Evolutionary conservation across 2,329 filamentous ascomycete genomes (phyloP).

Genomic region (Colletotrichum simmondsii): DNA sequence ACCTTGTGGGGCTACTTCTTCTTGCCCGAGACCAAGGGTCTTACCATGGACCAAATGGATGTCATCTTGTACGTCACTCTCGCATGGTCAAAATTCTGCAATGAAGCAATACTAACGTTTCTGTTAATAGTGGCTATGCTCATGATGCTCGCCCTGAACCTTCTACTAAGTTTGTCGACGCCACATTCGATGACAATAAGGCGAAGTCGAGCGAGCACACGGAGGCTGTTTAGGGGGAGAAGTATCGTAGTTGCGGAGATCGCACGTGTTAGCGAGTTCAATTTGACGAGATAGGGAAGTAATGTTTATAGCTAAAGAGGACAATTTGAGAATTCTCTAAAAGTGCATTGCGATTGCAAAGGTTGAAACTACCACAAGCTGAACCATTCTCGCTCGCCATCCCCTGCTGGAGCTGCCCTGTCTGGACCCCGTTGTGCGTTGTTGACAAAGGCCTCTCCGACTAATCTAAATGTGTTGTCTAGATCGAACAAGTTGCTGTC

Average conservation of each 20-base stretch:
- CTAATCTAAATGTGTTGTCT: background rate
- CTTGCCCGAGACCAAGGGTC: constrained; percentile 65
- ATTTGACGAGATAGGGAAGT: background rate
- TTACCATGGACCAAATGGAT: constrained; percentile 64
- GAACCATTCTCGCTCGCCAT: background rate
- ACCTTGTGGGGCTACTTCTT: constrained; percentile 61
- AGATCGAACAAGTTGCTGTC: background rate
- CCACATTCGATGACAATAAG: constrained; percentile 16
- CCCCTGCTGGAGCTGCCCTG: background rate
- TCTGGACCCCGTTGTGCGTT: background rate
- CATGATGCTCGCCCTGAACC: constrained; percentile 20
- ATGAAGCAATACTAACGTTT: background rate
- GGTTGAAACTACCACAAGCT: background rate
- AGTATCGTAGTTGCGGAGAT: background rate
- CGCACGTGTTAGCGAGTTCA: background rate
- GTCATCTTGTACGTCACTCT: constrained; percentile 30
- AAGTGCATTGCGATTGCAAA: no score
- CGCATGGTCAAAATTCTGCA: no score
- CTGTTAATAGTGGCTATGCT: constrained; percentile 20
- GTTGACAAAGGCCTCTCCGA: background rate
- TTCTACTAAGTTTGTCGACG: constrained; percentile 13
- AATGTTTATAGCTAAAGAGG: background rate
- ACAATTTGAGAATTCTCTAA: background rate
- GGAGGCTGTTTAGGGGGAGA: constrained; percentile 2
- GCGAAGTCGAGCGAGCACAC: constrained; percentile 21